Base-by-base conservation (phyloP, 306 rosid genomes). In the Arachis hypogaea region DNA sequence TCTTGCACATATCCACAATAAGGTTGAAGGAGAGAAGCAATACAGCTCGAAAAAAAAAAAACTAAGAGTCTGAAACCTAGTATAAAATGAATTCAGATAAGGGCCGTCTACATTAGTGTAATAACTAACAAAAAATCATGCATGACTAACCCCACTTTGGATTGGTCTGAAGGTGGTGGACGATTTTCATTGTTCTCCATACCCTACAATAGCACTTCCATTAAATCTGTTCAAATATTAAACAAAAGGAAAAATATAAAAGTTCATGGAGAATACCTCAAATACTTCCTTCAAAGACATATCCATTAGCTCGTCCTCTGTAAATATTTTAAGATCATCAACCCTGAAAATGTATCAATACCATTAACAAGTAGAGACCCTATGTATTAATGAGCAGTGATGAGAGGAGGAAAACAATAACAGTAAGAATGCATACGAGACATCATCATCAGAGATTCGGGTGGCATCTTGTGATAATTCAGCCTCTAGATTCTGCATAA, bases 251-350 rank as follows among this genome's bases (percentile, higher is more conserved):
- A 71, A 33, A 30, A 33, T 2, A 7, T 56, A 58, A 46, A 61
- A 7, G n/a, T 42, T 6, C 40, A 7, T 44, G 18, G 64, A 50
- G 4, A 38, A 45, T 11, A 87, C 96, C 86, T 85, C 64, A 41
- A 84, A 77, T 4, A 86, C 86, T 83, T 77, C 86, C 74, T 83
- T 88, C 82, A 91, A 77, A 75, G 97, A 96, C 92, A 86, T 83
- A 72, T 93, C 90, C 79, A 93, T 87, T 65, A 93, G 81, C 65
- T 93, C 91, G 14, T 86, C 93, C 30, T 87, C 98, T 5, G 87
- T 83, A 67, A 78, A 87, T 5, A 91, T 77, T 80, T 85, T 90
- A 64, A 93, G 98, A 40, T 82, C 98, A 76, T 88, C 92, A 59
- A 89, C 86, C 66, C 97, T 93, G 80, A 79, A 71, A 64, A 30